Conservation (phyloP, 179 eudicot species). For the Heliamphora pulchella region DNA sequence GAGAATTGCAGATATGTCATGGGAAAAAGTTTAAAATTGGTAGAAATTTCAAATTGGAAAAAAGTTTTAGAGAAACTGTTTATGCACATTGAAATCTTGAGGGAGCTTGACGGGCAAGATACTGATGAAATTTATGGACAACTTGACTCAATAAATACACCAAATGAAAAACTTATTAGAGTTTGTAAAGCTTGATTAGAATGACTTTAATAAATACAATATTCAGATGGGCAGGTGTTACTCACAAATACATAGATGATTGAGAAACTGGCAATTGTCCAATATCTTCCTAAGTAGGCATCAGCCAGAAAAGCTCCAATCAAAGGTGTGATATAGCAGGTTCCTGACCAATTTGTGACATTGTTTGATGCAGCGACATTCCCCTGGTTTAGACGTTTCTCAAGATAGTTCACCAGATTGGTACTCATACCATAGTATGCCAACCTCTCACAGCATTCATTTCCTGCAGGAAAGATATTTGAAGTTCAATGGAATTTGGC, state of each 20-base stretch:
- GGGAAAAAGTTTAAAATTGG: too few relatives aligned
- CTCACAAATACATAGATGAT: conserved; percentile 24
- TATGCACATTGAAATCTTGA: neutral
- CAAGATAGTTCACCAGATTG: conserved; percentile 23
- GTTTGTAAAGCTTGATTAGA: neutral
- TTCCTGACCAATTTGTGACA: conserved; percentile 30
- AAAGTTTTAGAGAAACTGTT: neutral
- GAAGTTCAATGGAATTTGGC: neutral
- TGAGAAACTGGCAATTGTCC: conserved; percentile 30
- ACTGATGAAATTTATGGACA: conserved; percentile 8
- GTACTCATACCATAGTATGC: conserved; percentile 26
- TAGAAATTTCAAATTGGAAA: neutral
- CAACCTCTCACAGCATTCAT: conserved; percentile 24
- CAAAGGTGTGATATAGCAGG: conserved; percentile 30
- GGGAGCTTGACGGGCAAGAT: neutral
- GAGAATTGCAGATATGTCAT: neutral
- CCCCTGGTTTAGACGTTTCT: conserved; percentile 19
- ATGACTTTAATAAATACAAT: too few relatives aligned
- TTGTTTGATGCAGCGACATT: conserved; percentile 28
- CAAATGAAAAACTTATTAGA: neutral
- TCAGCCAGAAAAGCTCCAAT: conserved; percentile 38
- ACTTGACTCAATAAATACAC: neutral
- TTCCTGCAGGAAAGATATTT: conserved; percentile 12
- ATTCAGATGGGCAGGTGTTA: neutral
- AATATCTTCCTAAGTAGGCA: conserved; percentile 29